phyloP scores from a whole-genome alignment of 1,284 basidiomycete genomes.

The Trametes polyzona region DNA sequence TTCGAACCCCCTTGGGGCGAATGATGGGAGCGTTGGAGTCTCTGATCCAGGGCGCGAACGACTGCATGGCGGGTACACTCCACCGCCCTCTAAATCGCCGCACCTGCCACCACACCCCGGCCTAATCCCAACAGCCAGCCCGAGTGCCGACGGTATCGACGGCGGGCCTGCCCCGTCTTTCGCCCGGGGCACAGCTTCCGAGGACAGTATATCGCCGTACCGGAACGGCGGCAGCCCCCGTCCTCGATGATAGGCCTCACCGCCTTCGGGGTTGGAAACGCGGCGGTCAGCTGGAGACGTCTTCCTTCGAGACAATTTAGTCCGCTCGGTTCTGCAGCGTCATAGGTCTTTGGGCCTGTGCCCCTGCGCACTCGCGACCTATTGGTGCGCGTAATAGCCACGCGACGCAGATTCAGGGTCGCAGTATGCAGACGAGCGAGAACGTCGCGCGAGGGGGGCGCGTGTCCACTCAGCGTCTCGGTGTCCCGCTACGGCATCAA shows the following conservation, averaged over 20 bases:
- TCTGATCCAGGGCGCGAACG: constrained; percentile 8
- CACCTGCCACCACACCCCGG: not conserved
- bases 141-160: not conserved
- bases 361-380: not conserved
- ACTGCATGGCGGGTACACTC: constrained; percentile 3
- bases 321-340: not conserved
- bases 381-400: not conserved
- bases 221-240: constrained; percentile 59
- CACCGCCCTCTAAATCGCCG: constrained; percentile 5
- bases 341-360: too few species aligned
- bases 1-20: not conserved
- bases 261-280: constrained; percentile 32
- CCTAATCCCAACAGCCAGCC: not conserved
- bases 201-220: constrained; percentile 73
- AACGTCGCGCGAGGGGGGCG: not conserved
- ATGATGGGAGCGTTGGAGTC: constrained; percentile 10
- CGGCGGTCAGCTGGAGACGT: constrained; percentile 1
- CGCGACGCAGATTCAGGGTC: not conserved
- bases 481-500: not conserved
- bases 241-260: constrained; percentile 44
- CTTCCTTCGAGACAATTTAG: not conserved
- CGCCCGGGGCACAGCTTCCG: constrained; percentile 60
- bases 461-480: not conserved
- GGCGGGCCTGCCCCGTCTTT: not conserved
- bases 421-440: not conserved